phyloP scores from a whole-genome alignment of 371 early-diverging fungal genomes.

The Entomophthora muscae region DNA sequence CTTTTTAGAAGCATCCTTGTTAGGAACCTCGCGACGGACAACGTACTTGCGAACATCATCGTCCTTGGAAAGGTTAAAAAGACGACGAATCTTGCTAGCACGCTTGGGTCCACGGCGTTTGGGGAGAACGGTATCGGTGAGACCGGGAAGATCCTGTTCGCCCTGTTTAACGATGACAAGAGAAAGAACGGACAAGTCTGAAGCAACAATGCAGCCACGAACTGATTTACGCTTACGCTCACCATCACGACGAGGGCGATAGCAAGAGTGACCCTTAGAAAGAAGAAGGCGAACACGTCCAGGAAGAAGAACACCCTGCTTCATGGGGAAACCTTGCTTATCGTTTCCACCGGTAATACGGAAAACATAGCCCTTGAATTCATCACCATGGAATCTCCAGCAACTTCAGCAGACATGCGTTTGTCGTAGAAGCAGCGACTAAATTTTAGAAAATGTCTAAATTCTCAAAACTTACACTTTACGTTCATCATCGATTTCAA shows the following conservation, averaged over 20 bases:
- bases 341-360: conserved; percentile 99
- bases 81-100: conserved; percentile 94
- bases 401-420: conserved; percentile 92
- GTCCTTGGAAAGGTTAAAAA: conserved; percentile 89
- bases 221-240: conserved; percentile 99
- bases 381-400: conserved; percentile 93
- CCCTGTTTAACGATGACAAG: conserved; percentile 93
- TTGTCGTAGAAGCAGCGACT: conserved; percentile 95
- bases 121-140: conserved; percentile 86
- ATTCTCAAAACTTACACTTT: conserved; percentile 46
- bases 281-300: conserved; percentile 91
- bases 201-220: conserved; percentile 96
- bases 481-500: conserved; percentile 96
- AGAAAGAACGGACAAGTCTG: conserved; percentile 88
- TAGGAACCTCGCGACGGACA: conserved; percentile 85
- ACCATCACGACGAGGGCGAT: conserved; percentile 93
- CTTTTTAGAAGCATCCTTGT: conserved; percentile 78
- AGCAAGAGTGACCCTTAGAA: conserved; percentile 97
- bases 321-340: conserved; percentile 98
- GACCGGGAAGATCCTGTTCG: conserved; percentile 85
- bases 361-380: conserved; percentile 98
- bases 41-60: conserved; percentile 97
- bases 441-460: conserved; percentile 10
- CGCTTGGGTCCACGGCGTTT: conserved; percentile 97
- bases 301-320: conserved; percentile 88